A percentile compares a stretch with the other conserved stretches of the same genome.
phyloP scores from a whole-genome alignment of 2,329 filamentous ascomycete genomes.

The Neofusicoccum kwambonambiense region DNA sequence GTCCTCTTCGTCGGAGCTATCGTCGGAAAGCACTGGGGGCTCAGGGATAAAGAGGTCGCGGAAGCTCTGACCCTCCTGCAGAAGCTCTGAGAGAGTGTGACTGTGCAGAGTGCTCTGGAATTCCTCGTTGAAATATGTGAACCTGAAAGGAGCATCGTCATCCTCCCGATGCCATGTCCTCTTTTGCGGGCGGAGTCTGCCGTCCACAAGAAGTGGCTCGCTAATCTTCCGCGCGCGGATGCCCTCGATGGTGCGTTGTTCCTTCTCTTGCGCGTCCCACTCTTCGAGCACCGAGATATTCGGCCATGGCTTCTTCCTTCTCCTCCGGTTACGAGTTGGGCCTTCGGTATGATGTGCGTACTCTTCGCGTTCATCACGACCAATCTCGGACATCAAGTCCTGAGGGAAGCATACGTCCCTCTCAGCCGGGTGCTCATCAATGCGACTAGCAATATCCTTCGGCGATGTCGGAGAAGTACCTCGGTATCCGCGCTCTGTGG shows the following conservation, averaged over 20 bases:
- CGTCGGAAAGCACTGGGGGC: slow-evolving; percentile 59
- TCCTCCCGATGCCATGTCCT: slow-evolving; percentile 83
- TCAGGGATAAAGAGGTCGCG: slow-evolving; percentile 88
- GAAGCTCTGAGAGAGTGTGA: slow-evolving; percentile 88
- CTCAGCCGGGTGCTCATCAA: slow-evolving; percentile 58
- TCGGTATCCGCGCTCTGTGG: slow-evolving; percentile 52
- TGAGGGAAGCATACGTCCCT: slow-evolving; percentile 92
- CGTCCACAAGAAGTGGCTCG: slow-evolving; percentile 89
- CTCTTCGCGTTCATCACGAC: slow-evolving; percentile 82
- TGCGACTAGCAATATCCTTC: slow-evolving; percentile 9
- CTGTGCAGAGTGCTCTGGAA: slow-evolving; percentile 95
- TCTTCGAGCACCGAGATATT: slow-evolving; percentile 81
- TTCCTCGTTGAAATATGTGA: slow-evolving; percentile 98
- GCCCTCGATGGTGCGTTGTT: slow-evolving; percentile 73
- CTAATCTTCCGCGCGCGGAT: slow-evolving; percentile 87
- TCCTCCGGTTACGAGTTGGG: slow-evolving; percentile 39
- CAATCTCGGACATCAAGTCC: slow-evolving; percentile 74
- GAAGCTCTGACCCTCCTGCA: slow-evolving; percentile 82
- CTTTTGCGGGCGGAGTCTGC: slow-evolving; percentile 74
- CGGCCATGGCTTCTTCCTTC: slow-evolving; percentile 69
- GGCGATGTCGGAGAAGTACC: slow-evolving; percentile 26
- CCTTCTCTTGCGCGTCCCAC: slow-evolving; percentile 88
- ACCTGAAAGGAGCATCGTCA: slow-evolving; percentile 88
- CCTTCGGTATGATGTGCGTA: slow-evolving; percentile 50
- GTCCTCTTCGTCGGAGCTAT: slow-evolving; percentile 65